Conservation (phyloP, 176 grass and related monocot species). For the Areca catechu region DNA sequence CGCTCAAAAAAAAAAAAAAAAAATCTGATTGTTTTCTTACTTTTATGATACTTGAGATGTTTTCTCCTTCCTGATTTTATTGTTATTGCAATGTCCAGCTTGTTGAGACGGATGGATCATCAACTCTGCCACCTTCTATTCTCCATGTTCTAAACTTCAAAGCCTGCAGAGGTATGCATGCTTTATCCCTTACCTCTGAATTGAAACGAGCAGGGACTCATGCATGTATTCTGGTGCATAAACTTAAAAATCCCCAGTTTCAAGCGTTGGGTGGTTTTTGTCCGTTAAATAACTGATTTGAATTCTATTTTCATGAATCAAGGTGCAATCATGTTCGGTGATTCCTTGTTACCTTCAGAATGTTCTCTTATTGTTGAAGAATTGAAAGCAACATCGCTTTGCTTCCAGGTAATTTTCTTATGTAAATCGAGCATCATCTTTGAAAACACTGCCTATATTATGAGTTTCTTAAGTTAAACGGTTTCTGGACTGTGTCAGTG, state of each 20-base stretch:
- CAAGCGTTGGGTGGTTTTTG: neutral
- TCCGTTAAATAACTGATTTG: neutral
- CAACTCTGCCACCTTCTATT: slow-evolving; percentile 62
- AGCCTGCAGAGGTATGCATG: slow-evolving; percentile 72
- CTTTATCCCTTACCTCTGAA: too few species aligned
- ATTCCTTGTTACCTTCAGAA: slow-evolving; percentile 70
- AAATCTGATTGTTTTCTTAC: too few species aligned
- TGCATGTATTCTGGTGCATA: too few species aligned
- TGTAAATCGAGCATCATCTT: too few species aligned
- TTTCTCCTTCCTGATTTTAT: slow-evolving; percentile 1
- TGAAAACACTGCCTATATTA: too few species aligned
- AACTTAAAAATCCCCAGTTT: too few species aligned
- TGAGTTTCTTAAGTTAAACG: neutral
- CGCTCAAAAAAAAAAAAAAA: too few species aligned
- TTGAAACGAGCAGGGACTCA: too few species aligned
- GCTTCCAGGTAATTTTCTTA: slow-evolving; percentile 58
- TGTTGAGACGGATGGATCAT: slow-evolving; percentile 77
- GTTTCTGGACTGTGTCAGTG: slow-evolving; percentile 25
- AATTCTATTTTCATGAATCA: slow-evolving; percentile 6
- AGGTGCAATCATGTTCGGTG: slow-evolving; percentile 99
- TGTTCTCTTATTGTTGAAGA: slow-evolving; percentile 90
- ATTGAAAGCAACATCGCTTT: slow-evolving; percentile 79
- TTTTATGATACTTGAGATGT: too few species aligned
- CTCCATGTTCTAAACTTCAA: slow-evolving; percentile 80
- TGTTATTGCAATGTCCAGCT: slow-evolving; percentile 40